Evolutionary conservation across 805 yeast species (phyloP).

Genomic region (Dipodascopsis uninucleata): DNA sequence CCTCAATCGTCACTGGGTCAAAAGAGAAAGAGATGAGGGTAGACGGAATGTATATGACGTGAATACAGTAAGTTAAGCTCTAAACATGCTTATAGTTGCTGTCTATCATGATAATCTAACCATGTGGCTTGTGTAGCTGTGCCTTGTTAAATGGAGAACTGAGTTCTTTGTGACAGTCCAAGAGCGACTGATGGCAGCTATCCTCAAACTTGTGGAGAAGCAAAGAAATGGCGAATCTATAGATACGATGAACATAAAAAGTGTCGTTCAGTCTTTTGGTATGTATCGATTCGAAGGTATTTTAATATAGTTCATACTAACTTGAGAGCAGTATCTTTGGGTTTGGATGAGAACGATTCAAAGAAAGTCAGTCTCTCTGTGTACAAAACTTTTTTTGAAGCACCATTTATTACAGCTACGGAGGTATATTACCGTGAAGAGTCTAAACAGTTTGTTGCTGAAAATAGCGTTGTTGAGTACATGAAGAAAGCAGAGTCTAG

Average conservation of each 20-base stretch:
- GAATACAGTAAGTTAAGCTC: conserved; percentile 48
- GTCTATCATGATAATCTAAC: neutral
- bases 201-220: conserved; percentile 67
- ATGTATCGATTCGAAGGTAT: conserved; percentile 2
- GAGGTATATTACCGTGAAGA: conserved; percentile 59
- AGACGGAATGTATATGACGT: conserved; percentile 86
- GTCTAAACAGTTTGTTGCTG: conserved; percentile 59
- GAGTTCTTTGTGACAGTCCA: conserved; percentile 70
- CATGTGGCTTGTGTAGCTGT: conserved; percentile 38
- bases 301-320: neutral
- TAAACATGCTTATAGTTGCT: neutral
- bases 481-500: conserved; percentile 81
- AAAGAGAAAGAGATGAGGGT: conserved; percentile 92
- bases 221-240: conserved; percentile 79
- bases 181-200: conserved; percentile 58
- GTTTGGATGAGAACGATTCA: conserved; percentile 85
- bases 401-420: conserved; percentile 62
- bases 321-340: conserved; percentile 56
- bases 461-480: conserved; percentile 84
- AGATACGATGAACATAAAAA: conserved; percentile 59
- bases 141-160: conserved; percentile 83
- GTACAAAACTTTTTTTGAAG: conserved; percentile 76
- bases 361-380: conserved; percentile 80
- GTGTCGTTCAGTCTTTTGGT: conserved; percentile 72
- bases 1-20: conserved; percentile 96